Evolutionary conservation across 306 rosid genomes (phyloP).

Genomic region (Vigna mungo): DNA sequence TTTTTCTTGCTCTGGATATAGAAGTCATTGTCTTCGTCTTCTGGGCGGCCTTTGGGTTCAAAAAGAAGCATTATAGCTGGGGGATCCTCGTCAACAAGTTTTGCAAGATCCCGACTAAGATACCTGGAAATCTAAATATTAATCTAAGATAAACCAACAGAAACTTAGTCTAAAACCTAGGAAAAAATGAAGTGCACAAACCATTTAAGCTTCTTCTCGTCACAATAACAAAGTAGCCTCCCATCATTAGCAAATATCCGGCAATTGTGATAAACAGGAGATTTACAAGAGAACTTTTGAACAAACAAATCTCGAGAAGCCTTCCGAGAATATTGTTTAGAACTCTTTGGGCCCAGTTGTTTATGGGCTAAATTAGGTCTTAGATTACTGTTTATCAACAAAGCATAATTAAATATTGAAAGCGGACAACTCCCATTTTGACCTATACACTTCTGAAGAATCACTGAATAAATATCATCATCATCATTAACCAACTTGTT

Average conservation of each 20-base stretch:
- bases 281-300: slow-evolving; percentile 89
- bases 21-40: slow-evolving; percentile 94
- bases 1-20: slow-evolving; percentile 94
- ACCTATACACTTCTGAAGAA: slow-evolving; percentile 87
- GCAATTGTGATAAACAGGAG: slow-evolving; percentile 97
- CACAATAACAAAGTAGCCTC: slow-evolving; percentile 94
- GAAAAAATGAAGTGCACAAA: slow-evolving; percentile 54
- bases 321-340: slow-evolving; percentile 64
- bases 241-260: slow-evolving; percentile 96
- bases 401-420: slow-evolving; percentile 76
- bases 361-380: slow-evolving; percentile 60
- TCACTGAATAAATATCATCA: slow-evolving; percentile 60
- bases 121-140: slow-evolving; percentile 66
- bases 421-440: slow-evolving; percentile 80
- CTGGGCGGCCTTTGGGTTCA: slow-evolving; percentile 99
- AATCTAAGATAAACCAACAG: slow-evolving; percentile 36
- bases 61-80: slow-evolving; percentile 95
- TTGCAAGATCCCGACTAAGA: slow-evolving; percentile 78
- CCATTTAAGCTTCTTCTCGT: slow-evolving; percentile 93
- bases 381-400: slow-evolving; percentile 63
- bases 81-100: slow-evolving; percentile 79
- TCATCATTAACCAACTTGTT: slow-evolving; percentile 56
- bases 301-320: slow-evolving; percentile 89
- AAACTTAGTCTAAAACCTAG: slow-evolving; percentile 9
- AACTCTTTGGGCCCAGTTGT: slow-evolving; percentile 53